Conservation (phyloP, 148 eudicot species). For the Rhododendron henanense region DNA sequence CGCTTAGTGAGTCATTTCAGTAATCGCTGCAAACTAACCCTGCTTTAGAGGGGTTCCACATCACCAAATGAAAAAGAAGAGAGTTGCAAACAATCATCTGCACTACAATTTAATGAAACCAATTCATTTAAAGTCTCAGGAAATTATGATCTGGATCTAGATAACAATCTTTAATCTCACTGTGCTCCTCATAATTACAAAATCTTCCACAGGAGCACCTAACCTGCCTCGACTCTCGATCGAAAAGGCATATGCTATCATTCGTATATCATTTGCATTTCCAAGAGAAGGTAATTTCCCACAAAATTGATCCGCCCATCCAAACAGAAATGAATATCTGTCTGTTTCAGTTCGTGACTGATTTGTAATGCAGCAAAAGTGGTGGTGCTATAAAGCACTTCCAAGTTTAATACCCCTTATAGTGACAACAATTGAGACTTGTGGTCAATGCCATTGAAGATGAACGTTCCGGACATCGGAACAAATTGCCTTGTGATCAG, state of each 20-base stretch:
- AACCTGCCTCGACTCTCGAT: background rate
- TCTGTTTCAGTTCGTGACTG: background rate
- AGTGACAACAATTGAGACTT: constrained; percentile 72
- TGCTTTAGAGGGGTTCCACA: background rate
- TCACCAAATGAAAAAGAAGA: background rate
- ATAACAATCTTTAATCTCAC: background rate
- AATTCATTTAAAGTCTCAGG: background rate
- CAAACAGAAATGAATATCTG: background rate
- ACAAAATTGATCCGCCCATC: constrained; percentile 6
- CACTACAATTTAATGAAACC: background rate
- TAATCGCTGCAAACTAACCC: background rate
- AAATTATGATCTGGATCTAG: background rate
- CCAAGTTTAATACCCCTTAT: constrained; percentile 13
- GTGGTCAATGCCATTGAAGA: constrained; percentile 92
- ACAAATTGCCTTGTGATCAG: constrained; percentile 83
- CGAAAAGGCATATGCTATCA: background rate
- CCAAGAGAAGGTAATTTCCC: background rate
- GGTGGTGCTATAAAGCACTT: constrained; percentile 9
- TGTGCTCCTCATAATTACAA: background rate
- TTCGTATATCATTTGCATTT: background rate
- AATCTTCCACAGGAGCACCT: background rate
- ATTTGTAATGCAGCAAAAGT: background rate
- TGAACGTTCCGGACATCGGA: constrained; percentile 82
- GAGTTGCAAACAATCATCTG: background rate
- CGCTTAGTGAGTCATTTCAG: background rate